phyloP scores from a whole-genome alignment of 768 basidiomycete genomes.

The Leucosporidium yakuticum region DNA sequence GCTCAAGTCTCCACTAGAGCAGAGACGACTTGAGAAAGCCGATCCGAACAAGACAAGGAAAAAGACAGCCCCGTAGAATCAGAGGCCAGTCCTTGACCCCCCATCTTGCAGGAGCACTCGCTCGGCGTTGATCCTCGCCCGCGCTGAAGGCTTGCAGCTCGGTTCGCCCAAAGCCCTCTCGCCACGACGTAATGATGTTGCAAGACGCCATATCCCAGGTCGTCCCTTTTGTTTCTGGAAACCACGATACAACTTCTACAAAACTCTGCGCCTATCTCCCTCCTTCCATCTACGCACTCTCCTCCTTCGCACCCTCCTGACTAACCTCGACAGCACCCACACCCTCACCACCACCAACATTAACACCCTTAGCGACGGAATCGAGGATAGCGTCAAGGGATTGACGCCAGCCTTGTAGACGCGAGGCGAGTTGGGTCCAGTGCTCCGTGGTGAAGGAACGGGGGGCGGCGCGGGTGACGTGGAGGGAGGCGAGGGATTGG shows the following conservation, averaged over 20 bases:
- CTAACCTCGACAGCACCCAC: not conserved
- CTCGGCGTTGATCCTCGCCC: no score
- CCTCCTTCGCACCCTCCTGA: not conserved
- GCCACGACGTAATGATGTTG: no score
- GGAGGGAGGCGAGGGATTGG: constrained; percentile 66
- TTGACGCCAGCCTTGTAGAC: constrained; percentile 61
- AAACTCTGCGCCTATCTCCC: not conserved
- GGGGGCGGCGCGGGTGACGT: constrained; percentile 65
- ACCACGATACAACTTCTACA: not conserved
- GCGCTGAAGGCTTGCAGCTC: no score
- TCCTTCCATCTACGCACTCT: not conserved
- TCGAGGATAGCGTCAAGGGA: constrained; percentile 16
- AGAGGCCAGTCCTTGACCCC: no score
- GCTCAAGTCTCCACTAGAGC: no score
- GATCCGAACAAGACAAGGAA: no score
- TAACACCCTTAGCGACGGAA: constrained; percentile 2
- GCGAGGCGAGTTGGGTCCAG: constrained; percentile 71
- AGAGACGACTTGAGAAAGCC: no score
- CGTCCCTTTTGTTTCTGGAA: not conserved
- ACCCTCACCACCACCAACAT: not conserved
- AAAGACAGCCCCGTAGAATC: no score
- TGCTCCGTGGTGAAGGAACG: constrained; percentile 70
- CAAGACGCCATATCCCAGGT: not conserved
- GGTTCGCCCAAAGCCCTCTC: no score
- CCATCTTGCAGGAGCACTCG: no score